phyloP scores from a whole-genome alignment of 2,329 filamentous ascomycete species.

The Venturia effusa region DNA sequence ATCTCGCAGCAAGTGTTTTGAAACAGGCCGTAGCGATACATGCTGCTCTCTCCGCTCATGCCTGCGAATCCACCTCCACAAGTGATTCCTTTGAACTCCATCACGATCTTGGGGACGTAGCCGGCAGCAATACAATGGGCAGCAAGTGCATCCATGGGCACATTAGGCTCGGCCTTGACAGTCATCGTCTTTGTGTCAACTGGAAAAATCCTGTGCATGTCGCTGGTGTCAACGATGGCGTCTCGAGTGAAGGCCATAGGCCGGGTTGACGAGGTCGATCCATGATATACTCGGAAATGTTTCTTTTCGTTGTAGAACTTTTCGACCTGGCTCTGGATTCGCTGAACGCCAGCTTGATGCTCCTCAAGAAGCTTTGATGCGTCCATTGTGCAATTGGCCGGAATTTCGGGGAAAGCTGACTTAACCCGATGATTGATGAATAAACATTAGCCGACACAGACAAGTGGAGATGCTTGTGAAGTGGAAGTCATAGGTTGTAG shows the following conservation, averaged over 20 bases:
- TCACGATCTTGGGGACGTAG: conserved; percentile 54
- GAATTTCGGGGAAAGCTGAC: background rate
- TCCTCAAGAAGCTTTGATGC: background rate
- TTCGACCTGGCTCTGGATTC: background rate
- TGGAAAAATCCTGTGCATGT: conserved; percentile 49
- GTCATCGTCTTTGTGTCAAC: conserved; percentile 44
- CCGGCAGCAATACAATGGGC: conserved; percentile 43
- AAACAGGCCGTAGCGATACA: conserved; percentile 57
- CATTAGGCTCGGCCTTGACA: conserved; percentile 59
- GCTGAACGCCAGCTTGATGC: background rate
- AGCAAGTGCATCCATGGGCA: conserved; percentile 55
- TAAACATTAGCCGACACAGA: background rate
- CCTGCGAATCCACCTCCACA: conserved; percentile 58
- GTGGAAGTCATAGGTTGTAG: background rate
- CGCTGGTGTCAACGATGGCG: conserved; percentile 56
- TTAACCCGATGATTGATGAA: background rate
- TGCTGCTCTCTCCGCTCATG: conserved; percentile 57
- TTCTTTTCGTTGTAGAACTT: conserved; percentile 3
- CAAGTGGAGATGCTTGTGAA: background rate
- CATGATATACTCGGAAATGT: conserved; percentile 62
- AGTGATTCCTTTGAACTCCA: conserved; percentile 63
- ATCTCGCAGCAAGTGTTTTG: conserved; percentile 50
- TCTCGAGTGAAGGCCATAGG: conserved; percentile 31
- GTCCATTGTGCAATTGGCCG: background rate
- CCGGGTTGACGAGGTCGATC: conserved; percentile 66